Conservation (phyloP, 2,329 filamentous ascomycete species). For the Trichophyton mentagrophytes region DNA sequence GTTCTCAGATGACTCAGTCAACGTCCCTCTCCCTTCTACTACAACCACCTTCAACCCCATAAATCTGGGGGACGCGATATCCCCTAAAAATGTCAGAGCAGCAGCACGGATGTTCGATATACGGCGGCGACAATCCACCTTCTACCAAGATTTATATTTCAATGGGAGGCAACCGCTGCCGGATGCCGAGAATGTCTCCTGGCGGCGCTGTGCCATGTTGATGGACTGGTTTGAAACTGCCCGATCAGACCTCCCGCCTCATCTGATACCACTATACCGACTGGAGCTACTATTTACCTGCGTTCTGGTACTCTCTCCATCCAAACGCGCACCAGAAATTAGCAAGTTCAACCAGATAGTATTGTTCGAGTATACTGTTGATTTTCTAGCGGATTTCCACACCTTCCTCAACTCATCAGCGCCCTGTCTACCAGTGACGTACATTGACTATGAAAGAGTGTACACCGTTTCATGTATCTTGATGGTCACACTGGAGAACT, state of each 20-base stretch:
- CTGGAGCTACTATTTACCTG: conserved; percentile 84
- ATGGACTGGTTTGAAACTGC: conserved; percentile 66
- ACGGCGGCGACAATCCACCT: conserved; percentile 71
- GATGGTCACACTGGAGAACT: conserved; percentile 39
- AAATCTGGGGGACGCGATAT: conserved; percentile 25
- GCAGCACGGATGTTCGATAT: conserved; percentile 70
- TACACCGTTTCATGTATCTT: conserved; percentile 55
- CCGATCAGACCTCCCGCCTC: conserved; percentile 49
- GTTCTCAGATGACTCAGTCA: conserved; percentile 78
- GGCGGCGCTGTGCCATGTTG: conserved; percentile 45
- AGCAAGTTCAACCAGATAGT: conserved; percentile 64
- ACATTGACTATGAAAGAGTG: conserved; percentile 73
- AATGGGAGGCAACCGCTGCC: conserved; percentile 54
- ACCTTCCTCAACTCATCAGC: conserved; percentile 49
- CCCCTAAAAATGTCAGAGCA: conserved; percentile 49
- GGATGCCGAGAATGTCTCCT: conserved; percentile 45
- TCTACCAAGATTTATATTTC: conserved; percentile 82
- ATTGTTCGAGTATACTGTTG: conserved; percentile 74
- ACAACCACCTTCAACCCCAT: conserved; percentile 31
- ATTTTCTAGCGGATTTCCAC: conserved; percentile 66
- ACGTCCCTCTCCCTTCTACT: conserved; percentile 59
- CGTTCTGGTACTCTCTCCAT: conserved; percentile 76
- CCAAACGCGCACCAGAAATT: conserved; percentile 54
- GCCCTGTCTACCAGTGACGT: conserved; percentile 61
- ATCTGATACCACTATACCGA: conserved; percentile 65